These are phyloP conservation scores for Benincasa hispida DNA, from an alignment of 306 rosid species.

Conservation along the genomic window DNA sequence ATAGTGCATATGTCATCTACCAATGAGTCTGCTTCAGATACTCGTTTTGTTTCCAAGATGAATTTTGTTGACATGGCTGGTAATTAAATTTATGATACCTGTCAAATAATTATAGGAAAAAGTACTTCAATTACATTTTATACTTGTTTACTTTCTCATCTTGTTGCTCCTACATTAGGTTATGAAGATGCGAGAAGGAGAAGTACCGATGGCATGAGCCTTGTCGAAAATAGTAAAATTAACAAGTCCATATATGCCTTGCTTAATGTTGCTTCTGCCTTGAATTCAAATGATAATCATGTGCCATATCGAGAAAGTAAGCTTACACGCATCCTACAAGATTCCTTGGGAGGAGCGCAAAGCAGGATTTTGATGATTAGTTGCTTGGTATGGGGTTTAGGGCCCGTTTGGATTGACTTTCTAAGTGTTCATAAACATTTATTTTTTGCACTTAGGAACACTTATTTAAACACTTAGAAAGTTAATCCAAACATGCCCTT, in stretches of 20 bases:
- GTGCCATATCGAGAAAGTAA: conserved; percentile 89
- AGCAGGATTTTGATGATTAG: conserved; percentile 52
- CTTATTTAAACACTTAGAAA: no score
- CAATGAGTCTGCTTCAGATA: conserved; percentile 8
- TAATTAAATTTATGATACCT: conserved; percentile 12
- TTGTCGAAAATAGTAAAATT: conserved; percentile 45
- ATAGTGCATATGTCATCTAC: conserved; percentile 37
- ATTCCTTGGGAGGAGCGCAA: conserved; percentile 44
- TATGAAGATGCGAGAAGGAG: conserved; percentile 69
- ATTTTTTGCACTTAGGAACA: no score
- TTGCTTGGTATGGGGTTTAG: conserved; percentile 54
- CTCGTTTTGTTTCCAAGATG: conserved; percentile 38
- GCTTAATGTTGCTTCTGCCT: conserved; percentile 47
- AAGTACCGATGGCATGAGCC: conserved; percentile 22
- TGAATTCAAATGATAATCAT: conserved; percentile 42
- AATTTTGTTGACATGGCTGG: conserved; percentile 89
- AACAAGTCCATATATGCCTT: conserved; percentile 66
- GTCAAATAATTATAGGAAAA: not conserved
- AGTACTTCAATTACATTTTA: not conserved
- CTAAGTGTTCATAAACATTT: no score
- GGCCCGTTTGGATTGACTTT: no score
- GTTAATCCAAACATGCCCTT: no score
- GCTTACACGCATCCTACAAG: conserved; percentile 74
- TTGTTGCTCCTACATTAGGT: conserved; percentile 29
- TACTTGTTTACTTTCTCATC: not conserved